phyloP scores from a whole-genome alignment of 345 rosid species.

The Salix purpurea region DNA sequence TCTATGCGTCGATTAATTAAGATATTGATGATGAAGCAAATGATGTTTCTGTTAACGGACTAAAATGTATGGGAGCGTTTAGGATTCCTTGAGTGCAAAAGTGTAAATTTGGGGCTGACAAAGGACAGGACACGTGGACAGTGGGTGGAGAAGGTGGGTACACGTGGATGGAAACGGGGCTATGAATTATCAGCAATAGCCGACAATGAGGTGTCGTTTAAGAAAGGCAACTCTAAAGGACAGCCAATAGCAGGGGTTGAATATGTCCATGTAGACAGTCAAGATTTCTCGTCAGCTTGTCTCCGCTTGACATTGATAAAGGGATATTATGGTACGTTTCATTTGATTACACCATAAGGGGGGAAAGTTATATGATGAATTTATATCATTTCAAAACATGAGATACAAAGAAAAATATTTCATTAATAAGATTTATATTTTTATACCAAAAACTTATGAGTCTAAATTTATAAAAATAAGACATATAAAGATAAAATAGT shows the following conservation, averaged over 20 bases:
- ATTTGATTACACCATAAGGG: too few relatives aligned
- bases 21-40: neutral
- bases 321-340: conserved; percentile 5
- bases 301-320: neutral
- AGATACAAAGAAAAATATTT: too few relatives aligned
- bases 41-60: neutral
- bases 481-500: too few relatives aligned
- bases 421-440: too few relatives aligned
- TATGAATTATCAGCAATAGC: conserved; percentile 9
- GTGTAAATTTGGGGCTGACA: neutral
- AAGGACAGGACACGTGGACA: conserved; percentile 28
- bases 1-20: conserved; percentile 16
- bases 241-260: conserved; percentile 25
- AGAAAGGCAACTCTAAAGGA: neutral
- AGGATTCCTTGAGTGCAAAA: conserved; percentile 3
- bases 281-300: conserved; percentile 4
- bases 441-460: too few relatives aligned
- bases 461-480: too few relatives aligned
- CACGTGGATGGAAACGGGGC: conserved; percentile 26
- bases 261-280: conserved; percentile 27
- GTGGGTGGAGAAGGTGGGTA: conserved; percentile 12
- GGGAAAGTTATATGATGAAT: too few relatives aligned
- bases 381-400: too few relatives aligned
- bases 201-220: conserved; percentile 30
- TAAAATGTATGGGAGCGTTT: too few relatives aligned